Evolutionary conservation across 495 filamentous ascomycete genomes (phyloP).

Genomic region (Xylaria castorea): DNA sequence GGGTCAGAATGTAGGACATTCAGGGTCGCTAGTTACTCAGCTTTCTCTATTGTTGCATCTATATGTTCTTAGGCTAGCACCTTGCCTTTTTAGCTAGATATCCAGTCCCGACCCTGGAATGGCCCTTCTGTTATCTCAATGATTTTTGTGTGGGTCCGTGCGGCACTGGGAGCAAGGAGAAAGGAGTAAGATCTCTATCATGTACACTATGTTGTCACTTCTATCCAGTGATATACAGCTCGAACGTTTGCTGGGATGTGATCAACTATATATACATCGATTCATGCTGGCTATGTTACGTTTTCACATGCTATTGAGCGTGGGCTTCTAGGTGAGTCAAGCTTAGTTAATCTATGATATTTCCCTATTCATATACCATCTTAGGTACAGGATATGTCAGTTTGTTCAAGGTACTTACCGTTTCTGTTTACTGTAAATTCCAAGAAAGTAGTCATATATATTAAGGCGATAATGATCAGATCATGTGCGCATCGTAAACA

Average conservation of each 20-base stretch:
- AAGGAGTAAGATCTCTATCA: conserved; percentile 6
- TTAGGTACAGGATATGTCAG: background rate
- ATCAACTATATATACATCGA: background rate
- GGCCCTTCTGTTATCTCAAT: background rate
- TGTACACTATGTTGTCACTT: background rate
- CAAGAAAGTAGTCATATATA: background rate
- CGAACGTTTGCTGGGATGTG: background rate
- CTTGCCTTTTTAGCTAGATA: background rate
- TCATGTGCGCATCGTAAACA: background rate
- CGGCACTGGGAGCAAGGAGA: background rate
- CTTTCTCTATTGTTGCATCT: background rate
- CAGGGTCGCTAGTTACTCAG: background rate
- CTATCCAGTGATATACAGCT: background rate
- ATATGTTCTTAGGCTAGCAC: background rate
- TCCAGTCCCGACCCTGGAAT: background rate
- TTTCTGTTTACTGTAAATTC: background rate
- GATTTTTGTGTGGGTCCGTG: background rate
- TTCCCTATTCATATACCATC: background rate
- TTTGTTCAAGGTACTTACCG: background rate
- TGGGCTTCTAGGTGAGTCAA: background rate
- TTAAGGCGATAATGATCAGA: background rate
- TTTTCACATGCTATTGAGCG: background rate
- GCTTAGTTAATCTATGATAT: background rate
- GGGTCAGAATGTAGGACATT: conserved; percentile 58
- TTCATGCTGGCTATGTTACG: background rate